These are phyloP conservation scores for Vitis rupestris DNA, from an alignment of 164 flowering plant species.

Conservation along the genomic window DNA sequence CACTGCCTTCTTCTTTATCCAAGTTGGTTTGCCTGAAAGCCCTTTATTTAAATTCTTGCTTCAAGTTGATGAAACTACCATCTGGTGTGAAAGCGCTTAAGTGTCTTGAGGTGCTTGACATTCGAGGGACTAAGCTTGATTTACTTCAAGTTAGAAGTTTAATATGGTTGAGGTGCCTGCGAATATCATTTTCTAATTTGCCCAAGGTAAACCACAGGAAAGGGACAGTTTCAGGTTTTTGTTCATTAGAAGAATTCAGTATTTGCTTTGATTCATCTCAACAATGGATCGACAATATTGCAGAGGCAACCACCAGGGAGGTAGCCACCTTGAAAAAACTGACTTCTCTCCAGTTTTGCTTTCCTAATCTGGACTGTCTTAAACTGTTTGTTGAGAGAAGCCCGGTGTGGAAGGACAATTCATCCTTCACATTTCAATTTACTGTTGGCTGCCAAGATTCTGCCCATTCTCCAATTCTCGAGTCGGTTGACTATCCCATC, in stretches of 20 bases:
- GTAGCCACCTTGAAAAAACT: slow-evolving; percentile 5
- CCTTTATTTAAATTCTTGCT: slow-evolving; percentile 23
- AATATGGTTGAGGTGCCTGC: slow-evolving; percentile 10
- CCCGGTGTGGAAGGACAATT: slow-evolving; percentile 3
- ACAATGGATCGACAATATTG: neutral
- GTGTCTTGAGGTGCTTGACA: slow-evolving; percentile 6
- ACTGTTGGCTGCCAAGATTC: slow-evolving; percentile 6
- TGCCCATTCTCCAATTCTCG: neutral
- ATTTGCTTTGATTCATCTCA: slow-evolving; percentile 3
- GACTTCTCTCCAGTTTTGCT: slow-evolving; percentile 12
- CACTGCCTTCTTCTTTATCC: slow-evolving; percentile 24
- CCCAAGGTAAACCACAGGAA: neutral
- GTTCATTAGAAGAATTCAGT: slow-evolving; percentile 16
- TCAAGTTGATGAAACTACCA: neutral
- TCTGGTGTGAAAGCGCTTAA: neutral
- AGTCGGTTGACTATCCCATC: neutral
- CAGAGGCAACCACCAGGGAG: neutral
- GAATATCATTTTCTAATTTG: slow-evolving; percentile 1
- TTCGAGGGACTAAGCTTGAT: slow-evolving; percentile 4
- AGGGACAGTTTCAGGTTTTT: slow-evolving; percentile 2
- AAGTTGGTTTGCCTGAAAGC: slow-evolving; percentile 15
- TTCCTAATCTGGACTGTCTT: slow-evolving; percentile 6
- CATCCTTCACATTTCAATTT: slow-evolving; percentile 6
- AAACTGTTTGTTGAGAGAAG: neutral
- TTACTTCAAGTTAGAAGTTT: neutral